These are phyloP conservation scores for Guyanaporus albipodus DNA, from an alignment of 768 basidiomycete genomes.

Conservation along the genomic window DNA sequence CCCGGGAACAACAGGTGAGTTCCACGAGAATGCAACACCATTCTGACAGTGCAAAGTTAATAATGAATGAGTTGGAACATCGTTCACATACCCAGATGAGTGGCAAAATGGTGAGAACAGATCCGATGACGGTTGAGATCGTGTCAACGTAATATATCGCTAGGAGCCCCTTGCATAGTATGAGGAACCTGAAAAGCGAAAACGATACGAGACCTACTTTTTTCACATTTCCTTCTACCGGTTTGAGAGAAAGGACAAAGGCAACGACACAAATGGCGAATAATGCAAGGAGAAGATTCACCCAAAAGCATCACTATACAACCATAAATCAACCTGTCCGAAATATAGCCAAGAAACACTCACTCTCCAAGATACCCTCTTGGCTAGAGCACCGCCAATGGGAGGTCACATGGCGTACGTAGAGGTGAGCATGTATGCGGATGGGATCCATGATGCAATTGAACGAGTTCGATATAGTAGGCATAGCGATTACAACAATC, in stretches of 20 bases:
- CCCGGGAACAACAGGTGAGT: constrained; percentile 58
- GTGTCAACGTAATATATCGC: constrained; percentile 64
- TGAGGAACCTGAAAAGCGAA: background rate
- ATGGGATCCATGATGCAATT: constrained; percentile 66
- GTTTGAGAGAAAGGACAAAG: constrained; percentile 65
- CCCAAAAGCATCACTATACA: constrained; percentile 72
- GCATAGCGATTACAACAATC: constrained; percentile 70
- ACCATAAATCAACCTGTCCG: background rate
- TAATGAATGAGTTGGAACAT: background rate
- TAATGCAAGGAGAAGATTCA: constrained; percentile 59
- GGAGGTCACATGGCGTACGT: constrained; percentile 62
- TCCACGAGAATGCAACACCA: constrained; percentile 71
- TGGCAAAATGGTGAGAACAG: constrained; percentile 61
- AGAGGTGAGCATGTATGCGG: constrained; percentile 64
- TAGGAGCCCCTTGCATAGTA: constrained; percentile 48
- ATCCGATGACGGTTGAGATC: constrained; percentile 53
- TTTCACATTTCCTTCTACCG: constrained; percentile 57
- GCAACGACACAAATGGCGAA: constrained; percentile 51
- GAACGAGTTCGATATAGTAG: constrained; percentile 64
- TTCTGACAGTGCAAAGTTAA: constrained; percentile 39
- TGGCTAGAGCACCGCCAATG: constrained; percentile 60
- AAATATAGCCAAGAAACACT: constrained; percentile 15
- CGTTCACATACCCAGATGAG: constrained; percentile 58
- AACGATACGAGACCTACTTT: constrained; percentile 29
- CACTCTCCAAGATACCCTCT: constrained; percentile 62